These are phyloP conservation scores for Plasmodium gonderi DNA, from an alignment of 169 alveolate species.

Conservation along the genomic window DNA sequence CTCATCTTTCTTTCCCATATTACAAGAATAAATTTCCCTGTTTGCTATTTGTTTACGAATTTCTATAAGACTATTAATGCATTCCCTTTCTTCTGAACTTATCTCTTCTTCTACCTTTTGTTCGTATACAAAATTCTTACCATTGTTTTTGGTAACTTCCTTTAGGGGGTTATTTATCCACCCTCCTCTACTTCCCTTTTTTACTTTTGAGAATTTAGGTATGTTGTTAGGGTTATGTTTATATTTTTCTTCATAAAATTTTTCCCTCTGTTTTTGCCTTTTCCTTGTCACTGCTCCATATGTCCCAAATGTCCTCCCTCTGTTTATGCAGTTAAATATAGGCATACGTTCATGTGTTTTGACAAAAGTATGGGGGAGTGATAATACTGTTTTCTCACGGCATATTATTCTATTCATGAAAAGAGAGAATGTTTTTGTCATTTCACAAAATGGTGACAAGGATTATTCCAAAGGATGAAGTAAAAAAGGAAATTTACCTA, in stretches of 20 bases:
- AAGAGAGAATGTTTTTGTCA: background rate
- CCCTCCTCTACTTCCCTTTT: slow-evolving; percentile 73
- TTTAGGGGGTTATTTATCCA: slow-evolving; percentile 71
- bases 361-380: background rate
- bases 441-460: no score
- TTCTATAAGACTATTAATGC: slow-evolving; percentile 41
- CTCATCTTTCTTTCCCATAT: background rate
- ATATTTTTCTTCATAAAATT: slow-evolving; percentile 66
- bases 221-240: slow-evolving; percentile 56
- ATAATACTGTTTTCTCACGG: background rate
- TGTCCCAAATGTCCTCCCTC: slow-evolving; percentile 38
- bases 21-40: background rate
- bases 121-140: slow-evolving; percentile 58
- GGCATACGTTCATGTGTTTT: background rate
- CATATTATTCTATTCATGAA: background rate
- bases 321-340: background rate
- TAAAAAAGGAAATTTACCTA: background rate
- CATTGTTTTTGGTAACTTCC: slow-evolving; percentile 68
- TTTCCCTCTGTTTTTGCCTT: slow-evolving; percentile 57
- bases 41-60: slow-evolving; percentile 9
- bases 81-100: slow-evolving; percentile 36
- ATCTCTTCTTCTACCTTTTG: slow-evolving; percentile 58
- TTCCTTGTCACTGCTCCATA: slow-evolving; percentile 73
- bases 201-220: slow-evolving; percentile 62
- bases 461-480: background rate